Base-by-base conservation (phyloP, 140 eudicot genomes). In the Cichorium intybus region DNA sequence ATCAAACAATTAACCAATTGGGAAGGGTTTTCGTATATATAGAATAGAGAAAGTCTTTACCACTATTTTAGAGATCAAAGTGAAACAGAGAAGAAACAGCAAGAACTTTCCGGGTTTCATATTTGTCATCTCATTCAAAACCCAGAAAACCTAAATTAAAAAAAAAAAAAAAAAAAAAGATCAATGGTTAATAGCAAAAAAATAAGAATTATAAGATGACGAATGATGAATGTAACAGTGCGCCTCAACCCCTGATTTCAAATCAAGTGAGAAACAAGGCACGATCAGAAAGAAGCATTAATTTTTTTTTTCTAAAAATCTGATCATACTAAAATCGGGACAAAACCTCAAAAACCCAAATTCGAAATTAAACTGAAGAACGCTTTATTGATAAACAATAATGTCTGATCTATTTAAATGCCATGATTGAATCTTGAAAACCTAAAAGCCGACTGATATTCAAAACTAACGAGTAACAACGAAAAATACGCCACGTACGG, bases 51-150 rank as follows among this genome's bases (percentile, higher is more conserved):
- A 43, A 51, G 41, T 28, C n/a, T 20, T 75, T 79, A 89, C 97
- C 95, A 70, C 89, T 64, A 56, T 60, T 22, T 45, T 46, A 14
- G 74, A 67, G 68, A 79, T 70, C 58, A 67, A 63, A 72, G 26
- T 57, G 5, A 81, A 51, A 35, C 70, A 77, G 16, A 83, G 27
- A 35, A 83, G 17, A 68, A 72, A 59, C 64, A 81, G 72, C 75
- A 89, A 79, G 0, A 81, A 57, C 51, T 51, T 80, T 56, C 70
- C 73, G 58, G 70, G 66, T 72, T 79, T 77, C 85, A 80, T 78
- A 21, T 47, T 73, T 48, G 26, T 68, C 85, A 67, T 74, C 61
- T 48, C 62, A 59, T 46, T 33, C 74, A 73, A 68, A 68, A 60
- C 47, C 57, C 71, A 33, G 51, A 62, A 74, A 62, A 66, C 67